phyloP scores from a whole-genome alignment of 257 asterid species.

The Lavandula angustifolia region DNA sequence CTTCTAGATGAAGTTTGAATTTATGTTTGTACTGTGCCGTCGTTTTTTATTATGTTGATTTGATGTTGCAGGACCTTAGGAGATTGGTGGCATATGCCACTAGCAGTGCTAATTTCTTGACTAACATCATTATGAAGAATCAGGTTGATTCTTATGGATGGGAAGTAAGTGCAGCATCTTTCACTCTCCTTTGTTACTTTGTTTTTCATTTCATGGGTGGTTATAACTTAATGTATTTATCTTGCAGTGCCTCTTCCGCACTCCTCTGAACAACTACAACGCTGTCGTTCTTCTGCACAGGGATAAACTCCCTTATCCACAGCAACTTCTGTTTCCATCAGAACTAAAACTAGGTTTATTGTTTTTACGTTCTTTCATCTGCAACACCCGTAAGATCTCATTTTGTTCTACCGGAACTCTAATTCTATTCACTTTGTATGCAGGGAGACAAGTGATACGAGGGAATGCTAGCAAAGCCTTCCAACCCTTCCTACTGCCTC shows the following conservation, averaged over 20 bases:
- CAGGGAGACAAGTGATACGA: conserved; percentile 63
- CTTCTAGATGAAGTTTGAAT: conserved; percentile 1
- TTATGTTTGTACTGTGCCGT: not conserved
- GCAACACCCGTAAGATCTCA: conserved; percentile 2
- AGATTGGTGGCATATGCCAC: conserved; percentile 85
- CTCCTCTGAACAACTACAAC: conserved; percentile 85
- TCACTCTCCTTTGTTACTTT: conserved; percentile 13
- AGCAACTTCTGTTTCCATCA: conserved; percentile 80
- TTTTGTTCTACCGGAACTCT: conserved; percentile 5
- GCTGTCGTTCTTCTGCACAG: conserved; percentile 88
- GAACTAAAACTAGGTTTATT: conserved; percentile 68
- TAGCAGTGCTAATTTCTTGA: conserved; percentile 70
- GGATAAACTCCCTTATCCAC: conserved; percentile 82
- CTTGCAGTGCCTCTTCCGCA: conserved; percentile 92
- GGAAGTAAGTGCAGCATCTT: conserved; percentile 62
- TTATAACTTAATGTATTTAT: conserved; percentile 19
- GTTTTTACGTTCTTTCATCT: conserved; percentile 2
- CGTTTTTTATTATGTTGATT: conserved; percentile 26
- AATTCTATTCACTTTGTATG: conserved; percentile 1
- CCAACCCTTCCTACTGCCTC: conserved; percentile 63
- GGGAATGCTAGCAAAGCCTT: conserved; percentile 76
- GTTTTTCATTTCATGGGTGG: not conserved
- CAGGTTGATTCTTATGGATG: conserved; percentile 67
- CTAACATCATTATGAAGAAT: conserved; percentile 59
- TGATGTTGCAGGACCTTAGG: conserved; percentile 65